phyloP scores from a whole-genome alignment of 495 filamentous ascomycete species.

The Lindgomyces ingoldianus region DNA sequence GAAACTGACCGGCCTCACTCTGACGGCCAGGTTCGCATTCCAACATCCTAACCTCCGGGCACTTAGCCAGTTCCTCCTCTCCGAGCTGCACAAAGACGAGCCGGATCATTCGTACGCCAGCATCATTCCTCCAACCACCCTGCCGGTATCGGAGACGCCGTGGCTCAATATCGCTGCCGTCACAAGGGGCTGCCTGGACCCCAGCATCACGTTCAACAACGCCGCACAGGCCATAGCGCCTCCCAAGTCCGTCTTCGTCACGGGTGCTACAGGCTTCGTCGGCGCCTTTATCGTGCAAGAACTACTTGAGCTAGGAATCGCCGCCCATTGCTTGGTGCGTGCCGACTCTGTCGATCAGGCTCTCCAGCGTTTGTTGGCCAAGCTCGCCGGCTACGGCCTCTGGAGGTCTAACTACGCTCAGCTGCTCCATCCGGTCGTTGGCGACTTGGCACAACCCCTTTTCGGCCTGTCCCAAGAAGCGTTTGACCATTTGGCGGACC shows the following conservation, averaged over 20 bases:
- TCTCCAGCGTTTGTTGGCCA: constrained; percentile 26
- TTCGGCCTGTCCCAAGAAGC: constrained; percentile 33
- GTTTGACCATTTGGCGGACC: constrained; percentile 39
- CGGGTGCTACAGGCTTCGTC: constrained; percentile 44
- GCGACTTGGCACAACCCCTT: constrained; percentile 40
- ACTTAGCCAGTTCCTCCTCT: constrained; percentile 35
- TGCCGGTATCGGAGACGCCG: neutral
- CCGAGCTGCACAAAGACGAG: constrained; percentile 31
- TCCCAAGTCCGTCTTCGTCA: constrained; percentile 39
- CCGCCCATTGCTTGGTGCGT: constrained; percentile 39
- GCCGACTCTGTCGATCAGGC: constrained; percentile 27
- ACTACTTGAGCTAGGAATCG: constrained; percentile 38
- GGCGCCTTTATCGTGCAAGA: constrained; percentile 43
- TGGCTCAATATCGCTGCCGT: neutral
- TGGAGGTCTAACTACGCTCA: constrained; percentile 34
- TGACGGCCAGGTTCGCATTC: constrained; percentile 35
- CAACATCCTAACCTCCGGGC: constrained; percentile 35
- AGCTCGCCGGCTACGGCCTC: constrained; percentile 34
- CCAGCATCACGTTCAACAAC: constrained; percentile 34
- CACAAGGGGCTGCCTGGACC: neutral
- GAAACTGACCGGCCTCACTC: constrained; percentile 33
- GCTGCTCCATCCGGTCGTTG: constrained; percentile 36
- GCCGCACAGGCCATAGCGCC: neutral
- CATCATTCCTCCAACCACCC: neutral
- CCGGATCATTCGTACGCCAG: constrained; percentile 21